Conservation (phyloP, 805 yeast genomes). For the Jamesozyma rosinii region DNA sequence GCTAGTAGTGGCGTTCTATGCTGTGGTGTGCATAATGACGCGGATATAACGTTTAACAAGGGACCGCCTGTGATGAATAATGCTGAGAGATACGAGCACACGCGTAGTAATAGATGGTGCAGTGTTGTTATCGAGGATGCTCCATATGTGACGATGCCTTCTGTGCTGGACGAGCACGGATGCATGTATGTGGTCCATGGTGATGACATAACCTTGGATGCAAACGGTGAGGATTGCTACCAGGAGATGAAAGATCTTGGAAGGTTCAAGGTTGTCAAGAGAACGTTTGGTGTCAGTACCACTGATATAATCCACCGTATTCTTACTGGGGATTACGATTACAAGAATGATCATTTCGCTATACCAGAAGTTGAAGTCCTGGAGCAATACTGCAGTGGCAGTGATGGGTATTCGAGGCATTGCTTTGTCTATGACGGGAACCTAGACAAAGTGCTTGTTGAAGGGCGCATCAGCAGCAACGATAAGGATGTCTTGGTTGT, state of each 20-base stretch:
- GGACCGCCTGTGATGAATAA: constrained; percentile 93
- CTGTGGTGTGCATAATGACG: constrained; percentile 83
- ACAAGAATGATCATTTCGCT: constrained; percentile 1
- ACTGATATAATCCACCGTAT: constrained; percentile 90
- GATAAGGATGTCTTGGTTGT: constrained; percentile 32
- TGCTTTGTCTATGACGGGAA: constrained; percentile 51
- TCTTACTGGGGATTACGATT: constrained; percentile 33
- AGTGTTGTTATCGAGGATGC: constrained; percentile 63
- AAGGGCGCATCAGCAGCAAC: constrained; percentile 16
- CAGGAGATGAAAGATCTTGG: constrained; percentile 73
- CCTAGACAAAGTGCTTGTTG: constrained; percentile 26
- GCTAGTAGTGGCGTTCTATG: constrained; percentile 32
- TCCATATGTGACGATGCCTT: constrained; percentile 83
- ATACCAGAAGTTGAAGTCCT: constrained; percentile 19
- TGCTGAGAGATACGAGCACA: constrained; percentile 74
- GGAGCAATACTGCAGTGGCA: constrained; percentile 49
- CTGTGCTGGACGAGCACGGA: constrained; percentile 58
- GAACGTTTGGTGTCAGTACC: constrained; percentile 90
- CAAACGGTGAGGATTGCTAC: constrained; percentile 90
- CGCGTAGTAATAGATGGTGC: constrained; percentile 85
- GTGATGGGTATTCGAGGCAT: constrained; percentile 43
- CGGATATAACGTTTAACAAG: constrained; percentile 70
- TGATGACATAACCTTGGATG: constrained; percentile 95
- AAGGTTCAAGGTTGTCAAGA: constrained; percentile 79
- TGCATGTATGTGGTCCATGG: constrained; percentile 97